Evolutionary conservation across 345 rosid species (phyloP), one percentile per base, ranked within the genome.

Genomic region (Salix purpurea): DNA sequence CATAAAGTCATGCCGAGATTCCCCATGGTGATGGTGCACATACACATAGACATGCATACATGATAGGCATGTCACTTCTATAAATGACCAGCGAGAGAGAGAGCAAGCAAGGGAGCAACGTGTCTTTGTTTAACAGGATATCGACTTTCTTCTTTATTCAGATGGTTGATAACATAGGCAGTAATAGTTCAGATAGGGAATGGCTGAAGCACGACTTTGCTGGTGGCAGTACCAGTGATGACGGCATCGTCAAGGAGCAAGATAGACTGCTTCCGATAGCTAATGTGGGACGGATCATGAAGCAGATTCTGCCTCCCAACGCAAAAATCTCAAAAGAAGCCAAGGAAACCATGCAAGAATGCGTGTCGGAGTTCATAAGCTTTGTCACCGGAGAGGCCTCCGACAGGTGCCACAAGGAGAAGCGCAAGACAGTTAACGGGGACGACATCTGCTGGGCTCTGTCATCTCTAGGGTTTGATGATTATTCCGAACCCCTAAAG

Each of bases 331-430:
- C 94, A 0, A 90, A 90, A 83, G 94, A 90, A 84, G 90, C 91
- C 0, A 90, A 90, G 77, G 94, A 89, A 76, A 90, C 94, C 34
- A 90, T 89, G 92, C 94, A 90, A 82, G 94, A 90, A 76, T 89
- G 94, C 36, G 94, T 87, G 3, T 90, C 94, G 9, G 94, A 90
- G 89, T 90, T 90, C 83, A 89, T 90, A 15, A 89, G 94, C 86
- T 90, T 90, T 40, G 90, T 90, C 19, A 90, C 92, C 0, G 94
- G 91, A 7, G 94, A 90, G 73, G 94, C 94, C 30, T 90, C 94
- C 0, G 91, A 87, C 56, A 89, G 82, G 77, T 90, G 94, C 40
- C 91, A 87, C 86, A 90, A 85, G 84, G 94, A 90, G 87, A 90
- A 90, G 86, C 79, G 94, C 44, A 90, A 90, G 79, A 89, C 92